Evolutionary conservation across 371 early-diverging fungal genomes (phyloP).

Genomic region (Mucor saturninus): DNA sequence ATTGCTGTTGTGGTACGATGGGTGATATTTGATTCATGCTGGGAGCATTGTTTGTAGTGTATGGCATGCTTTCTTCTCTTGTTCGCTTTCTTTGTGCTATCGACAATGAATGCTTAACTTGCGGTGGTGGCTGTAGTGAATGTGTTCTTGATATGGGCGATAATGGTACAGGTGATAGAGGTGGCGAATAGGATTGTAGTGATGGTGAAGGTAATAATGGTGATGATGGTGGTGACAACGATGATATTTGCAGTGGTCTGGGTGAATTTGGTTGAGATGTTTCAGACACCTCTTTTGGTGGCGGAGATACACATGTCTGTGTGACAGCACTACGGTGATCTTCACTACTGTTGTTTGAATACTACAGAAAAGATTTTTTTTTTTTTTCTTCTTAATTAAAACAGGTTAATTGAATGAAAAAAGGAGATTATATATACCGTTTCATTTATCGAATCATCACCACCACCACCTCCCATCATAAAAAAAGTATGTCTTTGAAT

Average conservation of each 20-base stretch:
- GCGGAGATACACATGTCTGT: not conserved
- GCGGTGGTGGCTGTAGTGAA: not conserved
- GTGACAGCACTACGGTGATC: not conserved
- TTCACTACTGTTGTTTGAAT: not conserved
- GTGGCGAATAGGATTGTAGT: not conserved
- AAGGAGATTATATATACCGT: not conserved
- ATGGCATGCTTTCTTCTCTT: not conserved
- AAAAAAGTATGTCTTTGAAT: constrained; percentile 19
- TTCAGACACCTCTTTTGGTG: not conserved
- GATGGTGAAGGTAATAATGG: not conserved
- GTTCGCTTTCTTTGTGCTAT: not conserved
- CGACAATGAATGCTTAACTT: not conserved
- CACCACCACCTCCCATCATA: constrained; percentile 14
- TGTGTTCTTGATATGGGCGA: not conserved
- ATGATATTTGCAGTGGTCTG: not conserved
- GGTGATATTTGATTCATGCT: not conserved
- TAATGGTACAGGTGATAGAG: not conserved
- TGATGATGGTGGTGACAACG: not conserved
- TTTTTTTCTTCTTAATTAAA: not conserved
- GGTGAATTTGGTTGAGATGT: not conserved
- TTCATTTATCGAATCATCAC: not conserved
- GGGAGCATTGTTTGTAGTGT: not conserved
- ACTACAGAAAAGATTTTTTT: not conserved
- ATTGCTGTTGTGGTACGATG: not conserved
- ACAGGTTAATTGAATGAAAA: not conserved